Evolutionary conservation across 495 filamentous ascomycete species (phyloP).

Genomic region (Penicillium turbatum): DNA sequence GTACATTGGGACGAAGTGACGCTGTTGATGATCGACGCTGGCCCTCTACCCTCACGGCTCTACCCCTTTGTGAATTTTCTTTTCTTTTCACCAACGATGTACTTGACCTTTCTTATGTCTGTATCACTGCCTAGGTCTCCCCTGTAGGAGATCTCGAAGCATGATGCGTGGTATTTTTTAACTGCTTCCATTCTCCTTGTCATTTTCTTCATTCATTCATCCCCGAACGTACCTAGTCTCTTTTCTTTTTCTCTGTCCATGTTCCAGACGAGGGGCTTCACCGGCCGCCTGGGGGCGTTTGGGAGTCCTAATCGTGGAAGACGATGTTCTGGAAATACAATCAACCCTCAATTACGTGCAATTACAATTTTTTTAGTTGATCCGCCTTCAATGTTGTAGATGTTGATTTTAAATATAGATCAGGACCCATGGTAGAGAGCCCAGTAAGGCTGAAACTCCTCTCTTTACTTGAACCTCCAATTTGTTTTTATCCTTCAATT

Average conservation of each 20-base stretch:
- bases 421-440: not conserved
- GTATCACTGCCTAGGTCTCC: conserved; percentile 1
- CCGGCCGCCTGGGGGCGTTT: conserved; percentile 22
- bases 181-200: conserved; percentile 10
- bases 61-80: conserved; percentile 19
- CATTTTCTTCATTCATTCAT: conserved; percentile 9
- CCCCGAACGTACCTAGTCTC: conserved; percentile 17
- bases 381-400: not conserved
- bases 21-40: conserved; percentile 36
- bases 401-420: conserved; percentile 2
- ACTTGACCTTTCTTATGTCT: conserved; percentile 20
- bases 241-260: conserved; percentile 15
- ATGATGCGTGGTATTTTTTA: conserved; percentile 8
- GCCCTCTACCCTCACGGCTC: conserved; percentile 20
- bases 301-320: conserved; percentile 18
- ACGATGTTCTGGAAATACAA: conserved; percentile 17
- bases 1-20: conserved; percentile 42
- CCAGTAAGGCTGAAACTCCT: not conserved
- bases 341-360: not conserved
- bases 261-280: conserved; percentile 20
- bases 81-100: conserved; percentile 21
- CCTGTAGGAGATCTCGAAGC: conserved; percentile 1
- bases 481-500: not conserved
- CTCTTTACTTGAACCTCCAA: conserved; percentile 4
- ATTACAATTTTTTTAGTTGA: not conserved